Base-by-base conservation (phyloP, 2,329 filamentous ascomycete genomes). In the Neurospora sp. region DNA sequence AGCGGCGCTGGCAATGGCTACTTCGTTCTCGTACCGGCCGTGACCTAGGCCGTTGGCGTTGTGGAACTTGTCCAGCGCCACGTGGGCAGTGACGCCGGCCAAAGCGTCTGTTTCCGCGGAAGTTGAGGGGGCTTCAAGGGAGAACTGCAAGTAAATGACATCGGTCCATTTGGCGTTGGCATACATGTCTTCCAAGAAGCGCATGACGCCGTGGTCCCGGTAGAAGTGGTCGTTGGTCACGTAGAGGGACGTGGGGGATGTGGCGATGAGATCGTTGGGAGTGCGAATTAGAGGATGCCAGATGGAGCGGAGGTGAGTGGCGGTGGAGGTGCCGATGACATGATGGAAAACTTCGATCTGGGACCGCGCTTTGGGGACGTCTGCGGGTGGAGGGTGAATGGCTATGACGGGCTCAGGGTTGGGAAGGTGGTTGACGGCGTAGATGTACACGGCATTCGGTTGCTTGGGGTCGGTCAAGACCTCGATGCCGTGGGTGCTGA, bases 201-300 rank as follows among this genome's bases (percentile, higher is more conserved):
- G 81, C 77, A 83, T 75, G 0, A 75, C 5, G 0, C 87, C 87
- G 1, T 84, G 68, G 19, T 70, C 81, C 0, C 80, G 81, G 75
- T 88, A 83, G 72, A 78, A 77, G 69, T 89, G 87, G 72, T 89
- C 88, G 71, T 89, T 89, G 0, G 87, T 89, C 6, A 89, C 83
- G 67, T 86, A 85, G 75, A 89, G 83, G 0, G 83, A 82, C 12
- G 74, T 78, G 0, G 83, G 81, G 0, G 79, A 83, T 4, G 78
- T 74, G 1, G 83, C 85, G 6, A 84, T 77, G 12, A 90, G 77
- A 71, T 90, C 88, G 71, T 89, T 89, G 1, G 88, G 87, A 0
- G 86, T 89, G 10, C 75, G 76, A 66, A 89, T 82, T 40, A 87
- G 73, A 0, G 84, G 82, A 74, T 89, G 81, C 46, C 77, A 78